Evolutionary conservation across 768 basidiomycete species (phyloP).

Genomic region (Amanita molliuscula): DNA sequence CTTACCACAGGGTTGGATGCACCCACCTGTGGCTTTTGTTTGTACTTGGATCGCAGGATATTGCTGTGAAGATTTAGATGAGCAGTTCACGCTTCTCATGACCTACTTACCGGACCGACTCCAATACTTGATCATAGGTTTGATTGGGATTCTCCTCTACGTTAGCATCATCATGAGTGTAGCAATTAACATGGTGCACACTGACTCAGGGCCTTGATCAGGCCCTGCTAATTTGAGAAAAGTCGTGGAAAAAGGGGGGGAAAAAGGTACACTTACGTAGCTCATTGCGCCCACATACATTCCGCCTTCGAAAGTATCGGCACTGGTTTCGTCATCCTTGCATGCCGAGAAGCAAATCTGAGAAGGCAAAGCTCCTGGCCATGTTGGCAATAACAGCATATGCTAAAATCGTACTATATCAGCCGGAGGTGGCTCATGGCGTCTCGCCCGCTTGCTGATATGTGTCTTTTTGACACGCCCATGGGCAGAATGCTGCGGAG

Average conservation of each 20-base stretch:
- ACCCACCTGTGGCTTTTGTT: slow-evolving; percentile 7
- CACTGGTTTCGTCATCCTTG: slow-evolving; percentile 62
- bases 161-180: background rate
- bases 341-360: slow-evolving; percentile 70
- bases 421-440: slow-evolving; percentile 47
- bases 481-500: slow-evolving; percentile 44
- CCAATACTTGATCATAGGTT: slow-evolving; percentile 55
- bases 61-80: slow-evolving; percentile 19
- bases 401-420: slow-evolving; percentile 45
- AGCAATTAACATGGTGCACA: background rate
- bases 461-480: slow-evolving; percentile 40
- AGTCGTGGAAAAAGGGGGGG: background rate
- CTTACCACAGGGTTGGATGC: slow-evolving; percentile 1
- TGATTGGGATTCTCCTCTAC: slow-evolving; percentile 42
- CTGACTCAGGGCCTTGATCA: slow-evolving; percentile 41
- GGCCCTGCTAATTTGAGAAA: slow-evolving; percentile 35
- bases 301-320: slow-evolving; percentile 55
- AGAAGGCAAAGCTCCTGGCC: background rate
- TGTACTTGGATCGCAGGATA: slow-evolving; percentile 45
- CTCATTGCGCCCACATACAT: slow-evolving; percentile 74
- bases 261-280: slow-evolving; percentile 37
- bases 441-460: slow-evolving; percentile 20
- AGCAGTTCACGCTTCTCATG: background rate
- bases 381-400: background rate
- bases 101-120: slow-evolving; percentile 37